These are phyloP conservation scores for Neonothopanus nambi DNA, from an alignment of 1,284 basidiomycete genomes.

Conservation along the genomic window DNA sequence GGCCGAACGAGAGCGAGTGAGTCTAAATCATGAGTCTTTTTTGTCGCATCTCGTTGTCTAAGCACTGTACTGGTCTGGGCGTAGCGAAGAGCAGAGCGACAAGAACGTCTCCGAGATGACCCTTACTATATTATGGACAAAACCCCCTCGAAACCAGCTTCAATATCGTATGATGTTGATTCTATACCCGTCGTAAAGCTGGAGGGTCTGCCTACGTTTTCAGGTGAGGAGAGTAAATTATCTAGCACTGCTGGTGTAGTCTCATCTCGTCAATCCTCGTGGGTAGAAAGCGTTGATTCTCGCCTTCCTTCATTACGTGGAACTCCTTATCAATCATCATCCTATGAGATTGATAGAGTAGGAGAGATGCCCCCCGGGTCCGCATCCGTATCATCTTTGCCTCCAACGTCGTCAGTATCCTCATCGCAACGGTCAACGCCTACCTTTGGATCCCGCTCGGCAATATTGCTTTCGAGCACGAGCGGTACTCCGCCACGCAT, in stretches of 20 bases:
- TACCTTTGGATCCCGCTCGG: slow-evolving; percentile 3
- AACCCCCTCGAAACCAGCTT: slow-evolving; percentile 31
- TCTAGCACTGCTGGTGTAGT: background rate
- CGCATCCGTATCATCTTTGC: slow-evolving; percentile 19
- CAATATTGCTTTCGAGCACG: background rate
- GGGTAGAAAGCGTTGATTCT: slow-evolving; percentile 27
- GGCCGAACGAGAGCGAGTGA: slow-evolving; percentile 59
- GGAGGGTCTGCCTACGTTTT: slow-evolving; percentile 62
- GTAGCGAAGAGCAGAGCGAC: slow-evolving; percentile 73
- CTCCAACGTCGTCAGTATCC: slow-evolving; percentile 13
- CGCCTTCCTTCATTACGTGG: slow-evolving; percentile 40
- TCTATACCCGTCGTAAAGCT: slow-evolving; percentile 83
- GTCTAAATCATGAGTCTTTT: slow-evolving; percentile 24
- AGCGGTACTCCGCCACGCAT: slow-evolving; percentile 3
- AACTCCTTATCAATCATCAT: slow-evolving; percentile 32
- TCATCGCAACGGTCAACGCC: slow-evolving; percentile 27
- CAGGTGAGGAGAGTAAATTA: slow-evolving; percentile 33
- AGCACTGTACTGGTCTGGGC: background rate
- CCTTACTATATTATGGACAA: slow-evolving; percentile 86
- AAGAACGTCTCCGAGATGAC: slow-evolving; percentile 76
- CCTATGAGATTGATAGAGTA: slow-evolving; percentile 69
- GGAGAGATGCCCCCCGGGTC: slow-evolving; percentile 84
- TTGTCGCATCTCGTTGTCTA: background rate
- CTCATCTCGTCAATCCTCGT: background rate
- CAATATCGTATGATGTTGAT: slow-evolving; percentile 66